Evolutionary conservation across 768 basidiomycete species (phyloP), one percentile per base, ranked within the genome.

Genomic region (Leccinum rimulosum): DNA sequence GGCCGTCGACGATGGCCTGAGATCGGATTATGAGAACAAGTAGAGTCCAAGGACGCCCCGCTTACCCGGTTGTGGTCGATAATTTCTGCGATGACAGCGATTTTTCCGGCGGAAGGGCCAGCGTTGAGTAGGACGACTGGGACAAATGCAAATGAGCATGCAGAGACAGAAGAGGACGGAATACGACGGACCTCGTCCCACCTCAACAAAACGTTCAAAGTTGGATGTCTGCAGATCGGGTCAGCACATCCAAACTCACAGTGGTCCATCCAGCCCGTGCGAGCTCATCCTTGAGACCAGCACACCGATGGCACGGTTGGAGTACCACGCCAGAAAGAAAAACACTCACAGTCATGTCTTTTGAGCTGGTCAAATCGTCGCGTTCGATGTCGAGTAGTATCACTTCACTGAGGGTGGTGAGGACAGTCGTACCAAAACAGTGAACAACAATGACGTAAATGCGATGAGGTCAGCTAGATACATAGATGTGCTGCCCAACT

Each of bases 141-240:
- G 14, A 31, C n/a, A n/a, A n/a, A n/a, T n/a, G n/a, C 0, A 38
- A 38, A 7, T 69, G 60, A 69, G 62, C n/a, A 33, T 2, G 15
- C 3, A n/a, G 35, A 1, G 22, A 4, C 3, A 10, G 33, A 27
- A 9, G 0, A 27, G 1, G 4, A 47, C 22, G 49, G 19, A 7
- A 51, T 3, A 33, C 30, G 25, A 60, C 51, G 14, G 52, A 93
- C 91, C 91, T 72, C 96, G 92, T 73, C 96, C 96, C 74, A 98
- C 94, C 86, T 99, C 91, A 72, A 98, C 95, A 78, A 96, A 98
- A 63, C 93, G 92, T 79, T 89, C 88, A 84, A 98, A 98, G 75
- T 87, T 93, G 70, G 92, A 95, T 66, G 87, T 82, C 85, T 90
- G 68, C 9, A 30, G 30, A 50, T 38, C 38, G 10, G 15, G 56